A percentile compares a stretch with the other conserved stretches of the same genome.
These are phyloP conservation scores for Fusarium pininemorale DNA, from an alignment of 2,329 filamentous ascomycete genomes.

Conservation along the genomic window DNA sequence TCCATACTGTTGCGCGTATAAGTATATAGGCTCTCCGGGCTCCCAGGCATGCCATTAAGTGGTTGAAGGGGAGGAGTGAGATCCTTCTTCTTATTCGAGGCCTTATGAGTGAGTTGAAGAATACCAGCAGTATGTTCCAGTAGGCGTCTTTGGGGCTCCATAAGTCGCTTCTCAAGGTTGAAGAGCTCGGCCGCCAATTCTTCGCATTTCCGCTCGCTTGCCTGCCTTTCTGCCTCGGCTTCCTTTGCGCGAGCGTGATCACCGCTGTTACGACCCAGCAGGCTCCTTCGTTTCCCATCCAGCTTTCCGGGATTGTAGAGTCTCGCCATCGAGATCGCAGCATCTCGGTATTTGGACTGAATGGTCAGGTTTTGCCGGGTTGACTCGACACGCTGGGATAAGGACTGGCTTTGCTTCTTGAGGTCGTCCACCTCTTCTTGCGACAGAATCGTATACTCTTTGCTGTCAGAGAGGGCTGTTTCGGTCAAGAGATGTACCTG, in stretches of 20 bases:
- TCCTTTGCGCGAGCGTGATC: slow-evolving; percentile 62
- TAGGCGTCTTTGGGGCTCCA: slow-evolving; percentile 78
- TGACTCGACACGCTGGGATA: slow-evolving; percentile 82
- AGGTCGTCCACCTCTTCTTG: slow-evolving; percentile 91
- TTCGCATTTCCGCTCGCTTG: slow-evolving; percentile 83
- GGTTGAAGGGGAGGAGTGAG: slow-evolving; percentile 53
- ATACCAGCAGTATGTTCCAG: slow-evolving; percentile 93
- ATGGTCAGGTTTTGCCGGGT: slow-evolving; percentile 84
- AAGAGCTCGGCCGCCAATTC: slow-evolving; percentile 84
- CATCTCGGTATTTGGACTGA: slow-evolving; percentile 94
- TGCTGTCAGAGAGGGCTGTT: slow-evolving; percentile 90
- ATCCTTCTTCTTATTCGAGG: slow-evolving; percentile 64
- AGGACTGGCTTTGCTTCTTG: slow-evolving; percentile 82
- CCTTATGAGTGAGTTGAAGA: slow-evolving; percentile 87
- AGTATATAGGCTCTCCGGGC: slow-evolving; percentile 79
- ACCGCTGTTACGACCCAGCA: slow-evolving; percentile 61
- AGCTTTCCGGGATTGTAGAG: slow-evolving; percentile 72
- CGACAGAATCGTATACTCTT: slow-evolving; percentile 83
- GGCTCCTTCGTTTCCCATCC: slow-evolving; percentile 59
- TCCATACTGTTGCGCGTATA: slow-evolving; percentile 70
- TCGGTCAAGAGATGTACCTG: slow-evolving; percentile 93
- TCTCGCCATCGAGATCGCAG: slow-evolving; percentile 84
- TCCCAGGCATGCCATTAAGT: slow-evolving; percentile 72
- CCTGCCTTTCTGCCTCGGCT: slow-evolving; percentile 78
- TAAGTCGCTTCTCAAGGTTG: slow-evolving; percentile 78